Conservation (phyloP, 176 grass and related monocot species). For the Aegilops sharonensis region DNA sequence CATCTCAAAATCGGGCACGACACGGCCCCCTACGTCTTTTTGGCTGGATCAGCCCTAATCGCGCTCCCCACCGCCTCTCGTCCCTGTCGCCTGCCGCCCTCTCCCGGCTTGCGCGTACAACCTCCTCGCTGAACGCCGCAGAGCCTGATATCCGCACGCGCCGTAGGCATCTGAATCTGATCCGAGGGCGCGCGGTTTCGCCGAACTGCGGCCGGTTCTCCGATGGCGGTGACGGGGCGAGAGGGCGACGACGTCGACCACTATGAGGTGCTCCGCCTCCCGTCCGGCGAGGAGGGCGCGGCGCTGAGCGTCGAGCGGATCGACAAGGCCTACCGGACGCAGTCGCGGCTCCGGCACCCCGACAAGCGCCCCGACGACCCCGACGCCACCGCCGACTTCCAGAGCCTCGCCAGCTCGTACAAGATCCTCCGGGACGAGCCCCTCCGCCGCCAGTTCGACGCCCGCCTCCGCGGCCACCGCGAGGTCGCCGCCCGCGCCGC, state of each 20-base stretch:
- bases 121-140: not conserved
- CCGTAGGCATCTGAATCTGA: not conserved
- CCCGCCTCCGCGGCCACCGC: conserved; percentile 48
- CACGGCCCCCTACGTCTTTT: too few species aligned
- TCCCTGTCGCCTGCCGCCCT: not conserved
- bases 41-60: too few species aligned
- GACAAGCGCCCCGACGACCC: conserved; percentile 80
- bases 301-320: conserved; percentile 58
- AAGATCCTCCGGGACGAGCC: conserved; percentile 68
- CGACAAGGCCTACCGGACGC: conserved; percentile 66
- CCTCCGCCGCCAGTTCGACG: conserved; percentile 66
- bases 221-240: not conserved
- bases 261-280: conserved; percentile 67
- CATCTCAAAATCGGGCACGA: too few species aligned
- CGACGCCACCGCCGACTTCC: conserved; percentile 86
- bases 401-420: conserved; percentile 66
- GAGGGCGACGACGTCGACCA: conserved; percentile 64
- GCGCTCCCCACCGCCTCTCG: too few species aligned
- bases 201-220: not conserved
- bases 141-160: not conserved
- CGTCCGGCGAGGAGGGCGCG: conserved; percentile 66
- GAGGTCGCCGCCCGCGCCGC: conserved; percentile 40
- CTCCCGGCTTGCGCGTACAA: not conserved
- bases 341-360: conserved; percentile 66
- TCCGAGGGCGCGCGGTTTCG: not conserved